These are phyloP conservation scores for Dendrobium catenatum DNA, from an alignment of 106 monocot genomes.

Conservation along the genomic window DNA sequence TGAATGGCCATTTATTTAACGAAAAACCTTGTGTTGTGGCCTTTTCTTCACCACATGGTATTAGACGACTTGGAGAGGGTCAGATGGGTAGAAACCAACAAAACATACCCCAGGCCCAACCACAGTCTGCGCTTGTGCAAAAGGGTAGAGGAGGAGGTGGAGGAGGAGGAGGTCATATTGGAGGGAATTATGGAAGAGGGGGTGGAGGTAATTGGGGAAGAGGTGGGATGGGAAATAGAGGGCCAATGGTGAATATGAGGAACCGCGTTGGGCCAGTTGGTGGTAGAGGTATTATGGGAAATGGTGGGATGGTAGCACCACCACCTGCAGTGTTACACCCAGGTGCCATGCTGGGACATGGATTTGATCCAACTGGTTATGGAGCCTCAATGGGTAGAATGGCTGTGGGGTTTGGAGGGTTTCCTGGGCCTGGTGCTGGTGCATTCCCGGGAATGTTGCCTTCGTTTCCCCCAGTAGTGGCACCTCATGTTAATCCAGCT, in stretches of 20 bases:
- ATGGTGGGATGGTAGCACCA: slow-evolving; percentile 20
- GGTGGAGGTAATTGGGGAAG: slow-evolving; percentile 29
- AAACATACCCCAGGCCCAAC: slow-evolving; percentile 21
- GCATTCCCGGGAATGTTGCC: slow-evolving; percentile 56
- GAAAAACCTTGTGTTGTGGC: slow-evolving; percentile 57
- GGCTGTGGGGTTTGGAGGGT: slow-evolving; percentile 46
- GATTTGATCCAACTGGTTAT: slow-evolving; percentile 49
- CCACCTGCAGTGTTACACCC: slow-evolving; percentile 47
- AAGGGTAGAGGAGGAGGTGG: slow-evolving; percentile 37
- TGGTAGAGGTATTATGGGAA: slow-evolving; percentile 25
- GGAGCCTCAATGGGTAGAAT: slow-evolving; percentile 39
- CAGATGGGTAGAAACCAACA: slow-evolving; percentile 38
- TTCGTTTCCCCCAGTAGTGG: slow-evolving; percentile 47
- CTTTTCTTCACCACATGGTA: slow-evolving; percentile 44
- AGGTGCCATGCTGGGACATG: slow-evolving; percentile 38
- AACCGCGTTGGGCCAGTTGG: slow-evolving; percentile 29
- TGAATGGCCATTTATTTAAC: slow-evolving; percentile 58
- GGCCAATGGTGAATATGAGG: slow-evolving; percentile 26
- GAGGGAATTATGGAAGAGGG: slow-evolving; percentile 24
- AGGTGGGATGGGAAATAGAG: slow-evolving; percentile 30
- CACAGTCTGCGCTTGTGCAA: slow-evolving; percentile 24
- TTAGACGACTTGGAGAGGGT: slow-evolving; percentile 36
- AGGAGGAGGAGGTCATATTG: slow-evolving; percentile 20
- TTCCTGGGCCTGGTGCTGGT: slow-evolving; percentile 27
- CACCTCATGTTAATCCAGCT: slow-evolving; percentile 73